These are phyloP conservation scores for Haematococcus sp. DNA, from an alignment of 139 green algal species.

Conservation along the genomic window DNA sequence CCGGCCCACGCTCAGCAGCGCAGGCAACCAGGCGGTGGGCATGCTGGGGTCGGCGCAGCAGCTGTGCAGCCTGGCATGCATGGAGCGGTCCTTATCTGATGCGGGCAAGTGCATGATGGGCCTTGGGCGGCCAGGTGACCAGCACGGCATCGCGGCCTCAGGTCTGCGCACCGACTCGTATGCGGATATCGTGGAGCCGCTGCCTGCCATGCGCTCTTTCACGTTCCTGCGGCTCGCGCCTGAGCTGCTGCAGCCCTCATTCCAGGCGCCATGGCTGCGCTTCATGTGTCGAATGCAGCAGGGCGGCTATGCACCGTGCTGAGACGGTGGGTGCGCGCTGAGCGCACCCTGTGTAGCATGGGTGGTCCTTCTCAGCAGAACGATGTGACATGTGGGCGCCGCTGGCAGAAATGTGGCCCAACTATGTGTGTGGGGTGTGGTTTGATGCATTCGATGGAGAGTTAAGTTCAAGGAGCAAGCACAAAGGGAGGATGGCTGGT, in stretches of 20 bases:
- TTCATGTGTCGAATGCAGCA: conserved; percentile 62
- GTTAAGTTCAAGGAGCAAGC: no score
- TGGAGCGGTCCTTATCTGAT: conserved; percentile 2
- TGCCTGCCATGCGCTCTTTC: conserved; percentile 76
- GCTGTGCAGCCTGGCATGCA: no score
- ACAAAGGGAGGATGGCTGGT: no score
- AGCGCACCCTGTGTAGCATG: no score
- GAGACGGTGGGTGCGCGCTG: no score
- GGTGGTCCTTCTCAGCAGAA: no score
- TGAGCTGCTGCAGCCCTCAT: conserved; percentile 66
- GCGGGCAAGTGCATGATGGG: conserved; percentile 1
- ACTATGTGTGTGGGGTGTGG: no score
- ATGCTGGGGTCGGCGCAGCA: not conserved
- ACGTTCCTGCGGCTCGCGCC: conserved; percentile 81
- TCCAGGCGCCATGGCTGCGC: conserved; percentile 52
- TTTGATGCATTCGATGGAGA: no score
- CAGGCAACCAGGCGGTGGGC: conserved; percentile 5
- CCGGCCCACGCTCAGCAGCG: not conserved
- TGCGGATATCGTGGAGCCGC: conserved; percentile 20
- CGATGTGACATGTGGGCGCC: no score
- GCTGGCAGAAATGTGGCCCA: no score
- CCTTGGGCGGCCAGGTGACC: not conserved
- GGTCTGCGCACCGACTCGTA: conserved; percentile 20
- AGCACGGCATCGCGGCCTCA: conserved; percentile 4
- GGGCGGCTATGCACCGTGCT: not conserved